A percentile compares a stretch with the other conserved stretches of the same genome.
Conservation (phyloP, 495 filamentous ascomycete genomes). For the Penicillium nucicola region DNA sequence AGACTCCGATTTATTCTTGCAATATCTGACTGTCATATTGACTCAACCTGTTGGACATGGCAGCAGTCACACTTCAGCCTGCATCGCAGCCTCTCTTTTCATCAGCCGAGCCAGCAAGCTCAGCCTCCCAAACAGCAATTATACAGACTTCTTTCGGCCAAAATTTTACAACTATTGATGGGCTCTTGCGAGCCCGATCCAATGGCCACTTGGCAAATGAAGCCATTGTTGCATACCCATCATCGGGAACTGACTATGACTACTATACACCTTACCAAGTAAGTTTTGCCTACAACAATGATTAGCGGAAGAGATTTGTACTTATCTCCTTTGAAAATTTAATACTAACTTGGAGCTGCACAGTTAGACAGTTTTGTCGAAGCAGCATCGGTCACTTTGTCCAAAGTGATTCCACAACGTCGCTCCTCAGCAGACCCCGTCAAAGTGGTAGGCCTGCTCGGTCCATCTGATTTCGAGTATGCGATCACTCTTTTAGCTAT, state of each 20-base stretch:
- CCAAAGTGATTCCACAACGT: conserved; percentile 16
- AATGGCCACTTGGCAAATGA: conserved; percentile 18
- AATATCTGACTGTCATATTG: too few relatives aligned
- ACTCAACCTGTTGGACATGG: too few relatives aligned
- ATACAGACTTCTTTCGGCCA: neutral
- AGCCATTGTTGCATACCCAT: conserved; percentile 30
- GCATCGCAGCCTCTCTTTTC: conserved; percentile 5
- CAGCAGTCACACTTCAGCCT: neutral
- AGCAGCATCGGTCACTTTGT: conserved; percentile 22
- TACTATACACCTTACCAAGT: conserved; percentile 34
- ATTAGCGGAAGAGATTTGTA: too few relatives aligned
- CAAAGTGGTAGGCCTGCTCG: conserved; percentile 42
- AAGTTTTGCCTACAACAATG: neutral
- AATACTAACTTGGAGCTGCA: neutral
- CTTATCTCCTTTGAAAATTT: too few relatives aligned
- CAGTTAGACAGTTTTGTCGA: conserved; percentile 31
- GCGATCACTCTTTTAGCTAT: conserved; percentile 41
- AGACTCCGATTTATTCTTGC: too few relatives aligned
- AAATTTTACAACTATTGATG: conserved; percentile 24
- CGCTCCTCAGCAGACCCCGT: conserved; percentile 28
- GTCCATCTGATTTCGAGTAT: conserved; percentile 41
- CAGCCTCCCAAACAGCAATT: neutral
- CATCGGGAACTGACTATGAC: conserved; percentile 25
- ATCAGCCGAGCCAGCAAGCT: neutral
- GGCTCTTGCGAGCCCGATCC: conserved; percentile 25